A percentile compares a stretch with the other conserved stretches of the same genome.
phyloP scores from a whole-genome alignment of 192 early-diverging fungal species.

The Coemansia sp. region DNA sequence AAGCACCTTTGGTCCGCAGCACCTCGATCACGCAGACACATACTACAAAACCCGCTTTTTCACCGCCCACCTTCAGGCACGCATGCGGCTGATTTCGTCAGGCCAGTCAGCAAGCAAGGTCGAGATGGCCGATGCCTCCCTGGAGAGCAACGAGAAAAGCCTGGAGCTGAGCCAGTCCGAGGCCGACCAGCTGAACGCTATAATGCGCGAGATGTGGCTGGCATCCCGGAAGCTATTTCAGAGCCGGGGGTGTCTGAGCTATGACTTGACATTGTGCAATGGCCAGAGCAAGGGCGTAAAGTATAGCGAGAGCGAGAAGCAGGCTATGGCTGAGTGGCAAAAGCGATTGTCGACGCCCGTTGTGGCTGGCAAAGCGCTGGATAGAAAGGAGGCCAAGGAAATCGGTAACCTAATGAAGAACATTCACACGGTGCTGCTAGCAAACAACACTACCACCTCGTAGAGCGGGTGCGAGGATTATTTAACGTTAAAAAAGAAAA shows the following conservation, averaged over 20 bases:
- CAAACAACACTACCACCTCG: background rate
- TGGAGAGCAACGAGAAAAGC: background rate
- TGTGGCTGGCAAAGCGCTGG: constrained; percentile 8
- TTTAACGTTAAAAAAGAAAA: no score
- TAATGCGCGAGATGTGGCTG: constrained; percentile 32
- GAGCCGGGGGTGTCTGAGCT: constrained; percentile 37
- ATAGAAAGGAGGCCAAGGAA: constrained; percentile 20
- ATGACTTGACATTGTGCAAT: constrained; percentile 39
- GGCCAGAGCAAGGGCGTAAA: constrained; percentile 12
- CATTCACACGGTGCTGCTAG: constrained; percentile 22
- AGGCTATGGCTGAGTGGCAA: constrained; percentile 29
- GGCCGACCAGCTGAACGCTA: constrained; percentile 33
- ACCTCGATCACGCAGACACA: constrained; percentile 14
- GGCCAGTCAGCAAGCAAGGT: background rate
- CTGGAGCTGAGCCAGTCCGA: constrained; percentile 17
- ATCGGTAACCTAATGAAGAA: constrained; percentile 15
- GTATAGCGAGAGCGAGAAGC: constrained; percentile 12
- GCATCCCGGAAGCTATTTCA: constrained; percentile 38
- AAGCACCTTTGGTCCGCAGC: constrained; percentile 29
- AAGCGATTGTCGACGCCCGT: constrained; percentile 16
- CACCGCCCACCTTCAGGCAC: constrained; percentile 33
- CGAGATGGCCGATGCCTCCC: background rate
- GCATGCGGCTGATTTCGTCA: constrained; percentile 30
- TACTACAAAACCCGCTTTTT: constrained; percentile 46
- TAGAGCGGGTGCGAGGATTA: no score